Evolutionary conservation across 768 basidiomycete genomes (phyloP), one percentile per base, ranked within the genome.

Genomic region (Russula ochroleuca): DNA sequence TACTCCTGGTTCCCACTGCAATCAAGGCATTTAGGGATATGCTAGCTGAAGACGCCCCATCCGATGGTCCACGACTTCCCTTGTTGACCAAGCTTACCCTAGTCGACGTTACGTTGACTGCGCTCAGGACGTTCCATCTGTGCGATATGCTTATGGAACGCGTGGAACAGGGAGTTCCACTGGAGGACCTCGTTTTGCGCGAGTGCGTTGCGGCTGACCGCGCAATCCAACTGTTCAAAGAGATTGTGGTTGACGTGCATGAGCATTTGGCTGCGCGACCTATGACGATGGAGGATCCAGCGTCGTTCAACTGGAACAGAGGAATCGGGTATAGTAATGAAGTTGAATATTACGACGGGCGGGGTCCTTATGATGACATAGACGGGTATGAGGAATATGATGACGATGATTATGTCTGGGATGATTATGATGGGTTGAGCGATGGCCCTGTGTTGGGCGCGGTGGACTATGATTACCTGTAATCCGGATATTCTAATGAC

Each of bases 241-340:
- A 57, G 8, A n/a, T 57, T 35, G 61, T 62, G 25, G 61, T 21
- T 9, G 48, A 62, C 14, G 55, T 57, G 25, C 38, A 11, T 41
- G n/a, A 43, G 3, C 19, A 15, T 0, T 7, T 2, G 10, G 6
- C 33, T 10, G n/a, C n/a, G 61, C 28, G 28, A 28, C n/a, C 33
- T 3, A 33, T n/a, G n/a, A 28, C 7, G 35, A 35, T 6, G 40
- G 6, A 21, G 38, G 13, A 14, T 11, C 28, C 28, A 2, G 28
- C 28, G 28, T 2, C 6, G 2, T 38, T 14, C 38, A 6, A 15
- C 38, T 38, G 1, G 6, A 4, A 17, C 17, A 15, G 17, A 41
- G 40, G 40, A 19, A 41, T 41, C 17, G 40, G 17, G 17, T 8
- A 41, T 41, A 0, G 2, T 1, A 5, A 2, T 41, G 6, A 35